phyloP scores from a whole-genome alignment of 176 grass and related monocot species.

The Carex myosuroides region DNA sequence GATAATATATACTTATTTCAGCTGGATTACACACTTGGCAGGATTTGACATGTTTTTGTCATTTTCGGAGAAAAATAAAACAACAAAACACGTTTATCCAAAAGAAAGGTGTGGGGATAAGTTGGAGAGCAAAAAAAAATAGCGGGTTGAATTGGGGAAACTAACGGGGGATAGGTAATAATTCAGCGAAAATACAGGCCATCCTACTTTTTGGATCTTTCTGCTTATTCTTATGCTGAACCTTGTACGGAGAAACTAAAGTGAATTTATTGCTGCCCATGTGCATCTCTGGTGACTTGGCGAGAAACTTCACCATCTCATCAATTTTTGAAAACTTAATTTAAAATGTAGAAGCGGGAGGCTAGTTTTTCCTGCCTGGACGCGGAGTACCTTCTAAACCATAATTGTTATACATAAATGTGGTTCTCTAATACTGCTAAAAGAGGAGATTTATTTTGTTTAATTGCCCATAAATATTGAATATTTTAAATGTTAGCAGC shows the following conservation, averaged over 20 bases:
- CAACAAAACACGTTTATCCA: neutral
- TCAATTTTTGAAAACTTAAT: neutral
- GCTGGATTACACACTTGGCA: too few relatives aligned
- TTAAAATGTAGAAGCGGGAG: neutral
- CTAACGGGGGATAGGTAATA: neutral
- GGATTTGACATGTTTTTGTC: too few relatives aligned
- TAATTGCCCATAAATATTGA: too few relatives aligned
- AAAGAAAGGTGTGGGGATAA: neutral
- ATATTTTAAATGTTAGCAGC: too few relatives aligned
- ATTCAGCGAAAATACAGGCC: neutral
- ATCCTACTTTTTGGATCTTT: neutral
- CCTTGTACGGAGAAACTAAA: conserved; percentile 2
- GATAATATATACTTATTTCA: too few relatives aligned
- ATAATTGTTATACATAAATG: too few relatives aligned
- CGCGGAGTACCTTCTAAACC: neutral
- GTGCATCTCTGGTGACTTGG: neutral
- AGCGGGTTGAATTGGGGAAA: neutral
- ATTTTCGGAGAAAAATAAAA: too few relatives aligned
- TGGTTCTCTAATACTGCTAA: too few relatives aligned
- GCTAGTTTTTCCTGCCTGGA: neutral
- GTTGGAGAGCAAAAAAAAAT: neutral
- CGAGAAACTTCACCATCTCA: neutral
- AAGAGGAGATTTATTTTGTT: too few relatives aligned
- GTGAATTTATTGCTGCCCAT: conserved; percentile 9
- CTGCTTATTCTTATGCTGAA: neutral